phyloP scores from a whole-genome alignment of 129 eudicot species.

The Scalesia atractyloides region DNA sequence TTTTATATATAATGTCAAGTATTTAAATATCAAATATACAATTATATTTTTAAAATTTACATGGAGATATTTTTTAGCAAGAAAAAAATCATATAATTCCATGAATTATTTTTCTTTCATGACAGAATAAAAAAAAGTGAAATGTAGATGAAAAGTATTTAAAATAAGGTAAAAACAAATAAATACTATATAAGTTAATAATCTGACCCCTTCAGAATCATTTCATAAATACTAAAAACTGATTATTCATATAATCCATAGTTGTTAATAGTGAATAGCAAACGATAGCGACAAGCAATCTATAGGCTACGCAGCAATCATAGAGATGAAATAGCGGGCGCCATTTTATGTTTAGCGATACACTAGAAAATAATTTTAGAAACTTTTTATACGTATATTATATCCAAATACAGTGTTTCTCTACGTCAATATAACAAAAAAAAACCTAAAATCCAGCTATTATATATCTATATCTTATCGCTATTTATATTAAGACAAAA shows the following conservation, averaged over 20 bases:
- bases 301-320: no score
- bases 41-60: background rate
- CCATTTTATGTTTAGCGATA: no score
- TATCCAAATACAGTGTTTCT: no score
- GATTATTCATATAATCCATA: background rate
- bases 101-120: background rate
- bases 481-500: no score
- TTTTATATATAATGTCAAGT: background rate
- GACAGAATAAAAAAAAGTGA: background rate
- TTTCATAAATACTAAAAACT: background rate
- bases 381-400: no score
- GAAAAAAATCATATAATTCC: background rate
- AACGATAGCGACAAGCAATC: no score
- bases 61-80: background rate
- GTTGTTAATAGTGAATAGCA: no score
- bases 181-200: background rate
- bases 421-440: no score
- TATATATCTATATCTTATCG: no score
- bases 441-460: no score
- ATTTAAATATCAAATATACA: background rate
- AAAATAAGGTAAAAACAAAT: conserved; percentile 7
- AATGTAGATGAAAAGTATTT: background rate
- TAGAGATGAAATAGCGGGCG: no score
- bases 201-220: background rate
- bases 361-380: no score